A percentile compares a stretch with the other conserved stretches of the same genome.
Evolutionary conservation across 2,329 filamentous ascomycete genomes (phyloP).

Genomic region (Eutypella sp.): DNA sequence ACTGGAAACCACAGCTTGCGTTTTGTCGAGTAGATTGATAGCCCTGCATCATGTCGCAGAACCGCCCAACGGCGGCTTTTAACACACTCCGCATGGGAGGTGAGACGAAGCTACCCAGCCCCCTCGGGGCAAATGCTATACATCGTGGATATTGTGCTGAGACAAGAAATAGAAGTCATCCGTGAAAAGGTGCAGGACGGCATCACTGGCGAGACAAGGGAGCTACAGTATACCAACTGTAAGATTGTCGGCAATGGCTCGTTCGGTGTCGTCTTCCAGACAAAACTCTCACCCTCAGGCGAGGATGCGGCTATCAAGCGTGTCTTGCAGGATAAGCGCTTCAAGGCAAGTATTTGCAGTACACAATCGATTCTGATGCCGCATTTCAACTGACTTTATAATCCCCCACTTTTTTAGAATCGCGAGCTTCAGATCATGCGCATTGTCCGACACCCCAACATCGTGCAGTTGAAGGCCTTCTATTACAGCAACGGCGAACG

Average conservation of each 20-base stretch:
- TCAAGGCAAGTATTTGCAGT: constrained; percentile 66
- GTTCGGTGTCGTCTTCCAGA: constrained; percentile 98
- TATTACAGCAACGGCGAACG: constrained; percentile 99
- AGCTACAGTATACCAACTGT: constrained; percentile 97
- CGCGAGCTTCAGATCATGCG: constrained; percentile 99
- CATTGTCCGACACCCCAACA: constrained; percentile 97
- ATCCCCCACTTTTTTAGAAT: too few relatives aligned
- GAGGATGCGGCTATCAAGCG: constrained; percentile 99
- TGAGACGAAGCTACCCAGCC: constrained; percentile 47
- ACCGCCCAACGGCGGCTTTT: constrained; percentile 74
- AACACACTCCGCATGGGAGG: constrained; percentile 90
- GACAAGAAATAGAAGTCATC: constrained; percentile 69
- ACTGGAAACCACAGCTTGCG: constrained; percentile 17
- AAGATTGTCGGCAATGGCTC: constrained; percentile 99
- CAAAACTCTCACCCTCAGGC: constrained; percentile 93
- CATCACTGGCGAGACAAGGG: constrained; percentile 90
- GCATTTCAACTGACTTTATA: constrained; percentile 10
- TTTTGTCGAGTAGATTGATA: constrained; percentile 17
- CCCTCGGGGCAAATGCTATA: constrained; percentile 4
- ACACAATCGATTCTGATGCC: neutral
- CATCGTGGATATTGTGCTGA: constrained; percentile 11
- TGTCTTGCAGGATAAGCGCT: constrained; percentile 97
- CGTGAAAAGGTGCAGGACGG: constrained; percentile 99
- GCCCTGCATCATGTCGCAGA: constrained; percentile 28
- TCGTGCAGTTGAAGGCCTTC: constrained; percentile 97